phyloP scores from a whole-genome alignment of 768 basidiomycete species.

The Lactarius hengduanensis region DNA sequence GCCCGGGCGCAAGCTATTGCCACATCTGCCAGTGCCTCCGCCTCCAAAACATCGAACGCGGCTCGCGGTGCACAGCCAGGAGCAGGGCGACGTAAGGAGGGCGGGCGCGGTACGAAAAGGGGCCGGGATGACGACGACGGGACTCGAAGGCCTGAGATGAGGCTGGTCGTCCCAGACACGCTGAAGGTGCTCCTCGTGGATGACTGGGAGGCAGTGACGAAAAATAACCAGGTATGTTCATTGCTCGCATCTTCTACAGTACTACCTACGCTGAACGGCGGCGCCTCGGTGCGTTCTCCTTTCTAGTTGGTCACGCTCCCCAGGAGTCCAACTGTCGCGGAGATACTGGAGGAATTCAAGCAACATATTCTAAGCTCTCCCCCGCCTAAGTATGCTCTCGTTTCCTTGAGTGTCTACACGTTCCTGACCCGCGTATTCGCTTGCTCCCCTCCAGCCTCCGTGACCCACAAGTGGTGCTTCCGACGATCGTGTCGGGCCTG shows the following conservation, averaged over 20 bases:
- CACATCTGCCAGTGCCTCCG: conserved; percentile 38
- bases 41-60: conserved; percentile 33
- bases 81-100: conserved; percentile 51
- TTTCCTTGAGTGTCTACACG: background rate
- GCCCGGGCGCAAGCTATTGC: conserved; percentile 45
- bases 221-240: conserved; percentile 75
- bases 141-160: conserved; percentile 82
- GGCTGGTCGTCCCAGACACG: conserved; percentile 84
- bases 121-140: conserved; percentile 81
- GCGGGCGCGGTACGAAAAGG: conserved; percentile 63
- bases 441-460: conserved; percentile 48
- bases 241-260: background rate
- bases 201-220: conserved; percentile 97
- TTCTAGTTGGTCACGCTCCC: conserved; percentile 83
- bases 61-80: conserved; percentile 30
- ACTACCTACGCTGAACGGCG: background rate
- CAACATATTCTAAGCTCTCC: conserved; percentile 55
- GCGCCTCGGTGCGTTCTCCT: background rate
- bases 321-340: conserved; percentile 71
- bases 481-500: conserved; percentile 82
- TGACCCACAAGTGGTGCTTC: conserved; percentile 65
- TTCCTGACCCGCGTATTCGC: background rate
- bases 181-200: conserved; percentile 89
- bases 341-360: conserved; percentile 77
- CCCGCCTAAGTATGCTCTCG: conserved; percentile 40